phyloP scores from a whole-genome alignment of 768 basidiomycete genomes.

The Amanita polypyramis region DNA sequence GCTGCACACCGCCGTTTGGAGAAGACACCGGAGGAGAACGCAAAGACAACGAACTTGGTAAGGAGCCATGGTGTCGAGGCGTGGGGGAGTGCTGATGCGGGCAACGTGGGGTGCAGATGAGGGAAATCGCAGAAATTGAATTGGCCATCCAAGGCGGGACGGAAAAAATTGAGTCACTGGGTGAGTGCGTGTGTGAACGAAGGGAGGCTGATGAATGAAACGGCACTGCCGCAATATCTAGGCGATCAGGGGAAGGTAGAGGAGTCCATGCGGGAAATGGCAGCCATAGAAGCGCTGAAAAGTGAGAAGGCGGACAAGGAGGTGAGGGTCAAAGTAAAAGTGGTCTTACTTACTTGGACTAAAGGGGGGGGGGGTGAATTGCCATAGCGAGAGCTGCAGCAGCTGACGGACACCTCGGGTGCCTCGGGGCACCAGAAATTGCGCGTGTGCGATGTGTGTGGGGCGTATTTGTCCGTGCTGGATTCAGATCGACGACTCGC shows the following conservation, averaged over 20 bases:
- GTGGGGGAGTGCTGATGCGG: not conserved
- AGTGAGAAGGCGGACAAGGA: constrained; percentile 94
- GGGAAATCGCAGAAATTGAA: constrained; percentile 99
- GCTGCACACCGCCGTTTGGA: constrained; percentile 91
- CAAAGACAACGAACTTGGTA: constrained; percentile 94
- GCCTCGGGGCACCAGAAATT: constrained; percentile 99
- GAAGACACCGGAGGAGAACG: constrained; percentile 99
- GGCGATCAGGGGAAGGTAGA: constrained; percentile 99
- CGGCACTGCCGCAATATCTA: constrained; percentile 26
- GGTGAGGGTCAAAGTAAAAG: constrained; percentile 33
- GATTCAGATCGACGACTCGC: constrained; percentile 98
- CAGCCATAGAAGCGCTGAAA: constrained; percentile 95
- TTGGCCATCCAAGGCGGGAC: constrained; percentile 97
- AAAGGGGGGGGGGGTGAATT: no score
- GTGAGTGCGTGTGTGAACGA: constrained; percentile 28
- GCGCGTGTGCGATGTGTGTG: constrained; percentile 99
- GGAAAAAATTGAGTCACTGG: constrained; percentile 92
- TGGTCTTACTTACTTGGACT: constrained; percentile 8
- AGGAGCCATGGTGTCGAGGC: constrained; percentile 14
- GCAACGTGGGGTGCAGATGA: constrained; percentile 53
- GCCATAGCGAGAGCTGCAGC: constrained; percentile 79
- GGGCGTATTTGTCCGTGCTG: constrained; percentile 95
- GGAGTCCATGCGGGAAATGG: constrained; percentile 96
- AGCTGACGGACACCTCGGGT: constrained; percentile 94
- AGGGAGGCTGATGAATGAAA: constrained; percentile 9